Conservation (phyloP, 202 grass and related monocot genomes). For the Hordeum pubiflorum region DNA sequence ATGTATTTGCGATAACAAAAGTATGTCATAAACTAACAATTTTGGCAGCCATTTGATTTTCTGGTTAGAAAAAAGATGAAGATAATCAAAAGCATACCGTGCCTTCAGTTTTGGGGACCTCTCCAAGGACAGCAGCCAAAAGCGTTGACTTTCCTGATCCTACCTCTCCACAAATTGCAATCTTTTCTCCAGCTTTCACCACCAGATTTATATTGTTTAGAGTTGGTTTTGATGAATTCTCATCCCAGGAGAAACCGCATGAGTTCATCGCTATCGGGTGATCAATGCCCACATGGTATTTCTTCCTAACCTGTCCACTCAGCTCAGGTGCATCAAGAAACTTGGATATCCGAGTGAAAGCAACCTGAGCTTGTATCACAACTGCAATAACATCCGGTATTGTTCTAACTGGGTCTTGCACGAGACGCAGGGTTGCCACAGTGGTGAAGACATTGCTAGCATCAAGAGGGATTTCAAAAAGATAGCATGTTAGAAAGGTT, state of each 20-base stretch:
- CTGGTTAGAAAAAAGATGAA: background rate
- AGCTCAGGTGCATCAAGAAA: constrained; percentile 83
- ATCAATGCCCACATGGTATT: constrained; percentile 12
- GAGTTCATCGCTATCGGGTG: constrained; percentile 44
- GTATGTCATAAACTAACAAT: background rate
- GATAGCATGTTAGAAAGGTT: constrained; percentile 76
- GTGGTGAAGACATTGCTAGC: constrained; percentile 86
- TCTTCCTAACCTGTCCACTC: constrained; percentile 36
- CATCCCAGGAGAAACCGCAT: constrained; percentile 85
- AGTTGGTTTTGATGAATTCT: constrained; percentile 46
- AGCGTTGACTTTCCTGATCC: constrained; percentile 93
- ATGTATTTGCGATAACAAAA: background rate
- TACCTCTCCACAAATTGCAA: constrained; percentile 94
- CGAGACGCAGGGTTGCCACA: constrained; percentile 72
- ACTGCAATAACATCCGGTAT: constrained; percentile 84
- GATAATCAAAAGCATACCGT: constrained; percentile 38
- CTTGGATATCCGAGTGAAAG: constrained; percentile 61
- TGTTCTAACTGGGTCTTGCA: constrained; percentile 71
- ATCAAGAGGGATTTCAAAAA: constrained; percentile 60
- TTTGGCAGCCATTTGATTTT: background rate
- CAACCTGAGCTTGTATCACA: constrained; percentile 86
- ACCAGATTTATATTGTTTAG: constrained; percentile 71
- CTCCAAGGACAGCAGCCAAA: constrained; percentile 73
- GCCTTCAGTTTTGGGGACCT: constrained; percentile 58
- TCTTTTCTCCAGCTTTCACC: constrained; percentile 61